phyloP scores from a whole-genome alignment of 2,329 filamentous ascomycete species.

The Fusarium euwallaceae region DNA sequence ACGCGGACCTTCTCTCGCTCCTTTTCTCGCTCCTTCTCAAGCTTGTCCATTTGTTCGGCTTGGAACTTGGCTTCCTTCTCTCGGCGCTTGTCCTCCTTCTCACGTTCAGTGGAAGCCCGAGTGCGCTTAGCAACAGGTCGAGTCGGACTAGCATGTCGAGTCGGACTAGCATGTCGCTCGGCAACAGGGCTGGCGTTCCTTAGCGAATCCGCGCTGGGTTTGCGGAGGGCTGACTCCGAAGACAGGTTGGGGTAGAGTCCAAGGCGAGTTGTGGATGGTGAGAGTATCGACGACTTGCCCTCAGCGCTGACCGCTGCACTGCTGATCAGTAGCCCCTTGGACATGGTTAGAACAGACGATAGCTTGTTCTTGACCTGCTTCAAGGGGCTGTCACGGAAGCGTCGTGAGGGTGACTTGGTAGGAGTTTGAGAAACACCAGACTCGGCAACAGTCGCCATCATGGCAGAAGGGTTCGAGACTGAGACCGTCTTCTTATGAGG shows the following conservation, averaged over 20 bases:
- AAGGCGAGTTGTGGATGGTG: conserved; percentile 64
- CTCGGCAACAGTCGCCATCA: conserved; percentile 60
- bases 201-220: conserved; percentile 40
- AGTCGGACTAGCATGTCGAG: conserved; percentile 52
- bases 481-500: conserved; percentile 72
- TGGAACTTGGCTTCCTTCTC: conserved; percentile 74
- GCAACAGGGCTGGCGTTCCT: conserved; percentile 27
- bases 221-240: conserved; percentile 60
- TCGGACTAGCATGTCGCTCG: conserved; percentile 55
- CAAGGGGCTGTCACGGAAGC: conserved; percentile 79
- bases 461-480: conserved; percentile 67
- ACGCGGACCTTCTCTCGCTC: conserved; percentile 76
- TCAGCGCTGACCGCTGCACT: conserved; percentile 75
- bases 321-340: conserved; percentile 87
- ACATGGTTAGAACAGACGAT: conserved; percentile 90
- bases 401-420: conserved; percentile 68
- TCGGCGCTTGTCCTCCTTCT: conserved; percentile 74
- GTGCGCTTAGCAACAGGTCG: conserved; percentile 63
- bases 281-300: conserved; percentile 69
- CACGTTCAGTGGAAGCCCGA: conserved; percentile 70
- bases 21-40: conserved; percentile 77
- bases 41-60: conserved; percentile 71
- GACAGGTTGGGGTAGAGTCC: conserved; percentile 61
- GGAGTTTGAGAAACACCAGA: conserved; percentile 60
- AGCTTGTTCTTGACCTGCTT: conserved; percentile 95